These are phyloP conservation scores for Mortierella sp. DNA, from an alignment of 371 early-diverging fungal species.

Conservation along the genomic window DNA sequence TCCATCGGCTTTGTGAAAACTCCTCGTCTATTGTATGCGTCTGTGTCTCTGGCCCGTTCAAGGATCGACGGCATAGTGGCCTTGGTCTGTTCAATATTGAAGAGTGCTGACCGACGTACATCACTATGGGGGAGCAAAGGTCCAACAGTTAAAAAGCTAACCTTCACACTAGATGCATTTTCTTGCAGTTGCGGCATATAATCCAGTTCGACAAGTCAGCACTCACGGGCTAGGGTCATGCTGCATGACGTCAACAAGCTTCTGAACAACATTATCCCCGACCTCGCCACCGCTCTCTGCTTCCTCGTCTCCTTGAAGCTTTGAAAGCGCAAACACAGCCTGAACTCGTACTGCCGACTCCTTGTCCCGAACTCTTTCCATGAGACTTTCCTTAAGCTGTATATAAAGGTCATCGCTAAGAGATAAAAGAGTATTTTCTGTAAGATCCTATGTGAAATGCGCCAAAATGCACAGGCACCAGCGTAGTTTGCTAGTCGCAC, in stretches of 20 bases:
- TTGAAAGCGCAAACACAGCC: conserved; percentile 82
- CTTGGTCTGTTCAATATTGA: conserved; percentile 74
- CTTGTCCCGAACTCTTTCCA: conserved; percentile 83
- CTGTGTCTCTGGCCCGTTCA: conserved; percentile 82
- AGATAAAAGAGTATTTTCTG: too few relatives aligned
- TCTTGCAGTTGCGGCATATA: too few relatives aligned
- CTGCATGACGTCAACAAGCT: conserved; percentile 72
- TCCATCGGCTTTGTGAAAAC: conserved; percentile 78
- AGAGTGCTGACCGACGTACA: conserved; percentile 85
- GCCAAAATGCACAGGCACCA: too few relatives aligned
- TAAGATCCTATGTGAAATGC: too few relatives aligned
- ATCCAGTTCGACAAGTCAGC: not conserved
- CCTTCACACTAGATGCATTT: too few relatives aligned
- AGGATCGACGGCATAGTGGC: conserved; percentile 77
- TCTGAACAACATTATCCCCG: conserved; percentile 70
- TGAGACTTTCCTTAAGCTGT: conserved; percentile 70
- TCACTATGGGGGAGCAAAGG: conserved; percentile 62
- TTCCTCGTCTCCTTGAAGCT: conserved; percentile 74
- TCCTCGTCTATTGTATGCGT: conserved; percentile 70
- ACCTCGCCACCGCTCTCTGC: conserved; percentile 66
- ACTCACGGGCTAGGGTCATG: conserved; percentile 83
- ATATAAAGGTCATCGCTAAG: conserved; percentile 81
- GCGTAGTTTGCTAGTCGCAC: not conserved
- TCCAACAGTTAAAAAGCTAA: not conserved
- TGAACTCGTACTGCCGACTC: conserved; percentile 84